A percentile compares a stretch with the other conserved stretches of the same genome.
Conservation (phyloP, 345 rosid species). For the Ailanthus altissimus region DNA sequence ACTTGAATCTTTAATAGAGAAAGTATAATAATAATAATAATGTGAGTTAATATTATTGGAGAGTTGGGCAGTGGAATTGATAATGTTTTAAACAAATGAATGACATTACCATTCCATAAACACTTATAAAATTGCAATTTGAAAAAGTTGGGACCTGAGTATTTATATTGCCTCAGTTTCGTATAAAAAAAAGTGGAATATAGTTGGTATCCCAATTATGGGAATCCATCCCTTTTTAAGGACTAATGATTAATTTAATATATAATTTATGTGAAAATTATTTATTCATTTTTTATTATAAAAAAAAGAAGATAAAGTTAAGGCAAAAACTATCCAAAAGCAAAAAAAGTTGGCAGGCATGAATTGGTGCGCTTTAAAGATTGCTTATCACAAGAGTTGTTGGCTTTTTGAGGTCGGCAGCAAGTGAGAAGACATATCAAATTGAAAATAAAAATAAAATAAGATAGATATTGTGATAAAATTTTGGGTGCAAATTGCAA, state of each 20-base stretch:
- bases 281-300: background rate
- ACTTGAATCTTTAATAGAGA: background rate
- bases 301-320: too few relatives aligned
- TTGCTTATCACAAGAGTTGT: background rate
- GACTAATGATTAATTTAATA: too few relatives aligned
- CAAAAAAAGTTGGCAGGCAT: background rate
- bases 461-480: background rate
- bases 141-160: background rate
- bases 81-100: background rate
- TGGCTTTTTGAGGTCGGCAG: background rate
- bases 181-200: slow-evolving; percentile 1
- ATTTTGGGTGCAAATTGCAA: background rate
- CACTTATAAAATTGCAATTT: too few relatives aligned
- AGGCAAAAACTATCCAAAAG: background rate
- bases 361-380: background rate
- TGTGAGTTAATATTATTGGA: background rate
- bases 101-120: too few relatives aligned
- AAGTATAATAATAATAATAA: background rate
- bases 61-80: background rate
- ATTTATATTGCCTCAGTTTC: background rate
- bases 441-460: background rate
- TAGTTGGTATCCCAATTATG: background rate
- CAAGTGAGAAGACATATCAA: background rate
- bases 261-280: too few relatives aligned
- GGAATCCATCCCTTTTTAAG: slow-evolving; percentile 10